These are phyloP conservation scores for Fusarium sp. DNA, from an alignment of 2,329 filamentous ascomycete genomes.

Conservation along the genomic window DNA sequence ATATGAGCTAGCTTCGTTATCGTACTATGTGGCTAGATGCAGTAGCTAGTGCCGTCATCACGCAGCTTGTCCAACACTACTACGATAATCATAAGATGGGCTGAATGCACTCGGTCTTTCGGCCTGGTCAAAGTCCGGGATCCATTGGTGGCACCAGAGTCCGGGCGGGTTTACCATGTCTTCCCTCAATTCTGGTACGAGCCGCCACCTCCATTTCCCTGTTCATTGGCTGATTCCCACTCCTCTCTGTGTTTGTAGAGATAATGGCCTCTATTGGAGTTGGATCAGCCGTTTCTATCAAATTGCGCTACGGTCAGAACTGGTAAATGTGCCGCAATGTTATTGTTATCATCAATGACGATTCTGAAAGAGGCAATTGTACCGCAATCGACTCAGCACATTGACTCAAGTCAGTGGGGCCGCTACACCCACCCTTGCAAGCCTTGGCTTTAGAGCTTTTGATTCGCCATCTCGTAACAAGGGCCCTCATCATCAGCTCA, in stretches of 20 bases:
- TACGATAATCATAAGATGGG: background rate
- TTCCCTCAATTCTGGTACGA: background rate
- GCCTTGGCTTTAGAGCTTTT: background rate
- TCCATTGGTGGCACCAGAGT: background rate
- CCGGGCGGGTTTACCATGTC: background rate
- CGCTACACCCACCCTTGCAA: background rate
- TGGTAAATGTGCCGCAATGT: background rate
- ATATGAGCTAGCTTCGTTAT: background rate
- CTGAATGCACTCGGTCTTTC: background rate
- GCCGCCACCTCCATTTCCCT: background rate
- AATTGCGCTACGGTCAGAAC: background rate
- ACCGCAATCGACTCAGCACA: background rate
- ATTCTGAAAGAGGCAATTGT: background rate
- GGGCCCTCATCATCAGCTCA: background rate
- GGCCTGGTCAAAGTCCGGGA: background rate
- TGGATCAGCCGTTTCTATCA: background rate
- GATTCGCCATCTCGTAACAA: background rate
- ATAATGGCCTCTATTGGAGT: background rate
- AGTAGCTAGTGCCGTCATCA: background rate
- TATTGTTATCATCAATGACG: background rate
- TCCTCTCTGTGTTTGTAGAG: background rate
- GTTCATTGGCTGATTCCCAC: background rate
- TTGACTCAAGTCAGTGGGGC: background rate
- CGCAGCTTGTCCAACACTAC: background rate
- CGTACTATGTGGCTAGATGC: background rate